phyloP scores from a whole-genome alignment of 2,329 filamentous ascomycete species.

The Geosmithia putterillii region DNA sequence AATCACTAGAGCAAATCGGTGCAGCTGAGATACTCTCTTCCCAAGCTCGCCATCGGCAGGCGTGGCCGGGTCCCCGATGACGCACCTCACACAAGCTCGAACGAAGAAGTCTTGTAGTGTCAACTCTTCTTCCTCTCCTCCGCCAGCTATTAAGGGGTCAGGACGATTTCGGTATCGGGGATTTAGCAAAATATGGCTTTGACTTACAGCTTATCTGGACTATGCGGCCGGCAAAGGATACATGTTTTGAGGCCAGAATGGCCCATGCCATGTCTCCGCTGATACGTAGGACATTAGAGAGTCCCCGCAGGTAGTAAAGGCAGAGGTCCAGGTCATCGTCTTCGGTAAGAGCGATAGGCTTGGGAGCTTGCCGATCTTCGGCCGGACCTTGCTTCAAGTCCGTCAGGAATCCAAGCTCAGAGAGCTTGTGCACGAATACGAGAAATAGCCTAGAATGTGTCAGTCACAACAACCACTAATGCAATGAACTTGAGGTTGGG shows the following conservation, averaged over 20 bases:
- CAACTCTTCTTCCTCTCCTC: constrained; percentile 38
- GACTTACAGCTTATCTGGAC: constrained; percentile 38
- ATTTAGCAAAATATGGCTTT: background rate
- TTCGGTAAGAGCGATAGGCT: constrained; percentile 21
- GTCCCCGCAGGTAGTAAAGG: constrained; percentile 63
- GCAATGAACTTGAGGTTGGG: background rate
- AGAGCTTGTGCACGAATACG: constrained; percentile 46
- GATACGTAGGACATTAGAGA: constrained; percentile 63
- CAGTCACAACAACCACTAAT: background rate
- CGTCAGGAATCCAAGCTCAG: constrained; percentile 38
- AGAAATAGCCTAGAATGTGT: constrained; percentile 38
- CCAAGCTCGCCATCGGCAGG: constrained; percentile 10
- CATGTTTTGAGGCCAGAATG: constrained; percentile 49
- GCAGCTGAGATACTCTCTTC: constrained; percentile 49
- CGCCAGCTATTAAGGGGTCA: constrained; percentile 23
- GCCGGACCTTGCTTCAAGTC: constrained; percentile 3
- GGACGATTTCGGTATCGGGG: constrained; percentile 1
- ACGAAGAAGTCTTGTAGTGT: constrained; percentile 58
- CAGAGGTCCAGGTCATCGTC: constrained; percentile 65
- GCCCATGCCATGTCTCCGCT: constrained; percentile 56
- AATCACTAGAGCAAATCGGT: constrained; percentile 57
- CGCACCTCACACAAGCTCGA: constrained; percentile 51
- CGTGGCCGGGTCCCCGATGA: constrained; percentile 20
- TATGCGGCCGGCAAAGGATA: constrained; percentile 13
- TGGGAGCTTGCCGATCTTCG: constrained; percentile 7